Evolutionary conservation across 2,329 filamentous ascomycete species (phyloP).

Genomic region (Dactylellina cionopaga): DNA sequence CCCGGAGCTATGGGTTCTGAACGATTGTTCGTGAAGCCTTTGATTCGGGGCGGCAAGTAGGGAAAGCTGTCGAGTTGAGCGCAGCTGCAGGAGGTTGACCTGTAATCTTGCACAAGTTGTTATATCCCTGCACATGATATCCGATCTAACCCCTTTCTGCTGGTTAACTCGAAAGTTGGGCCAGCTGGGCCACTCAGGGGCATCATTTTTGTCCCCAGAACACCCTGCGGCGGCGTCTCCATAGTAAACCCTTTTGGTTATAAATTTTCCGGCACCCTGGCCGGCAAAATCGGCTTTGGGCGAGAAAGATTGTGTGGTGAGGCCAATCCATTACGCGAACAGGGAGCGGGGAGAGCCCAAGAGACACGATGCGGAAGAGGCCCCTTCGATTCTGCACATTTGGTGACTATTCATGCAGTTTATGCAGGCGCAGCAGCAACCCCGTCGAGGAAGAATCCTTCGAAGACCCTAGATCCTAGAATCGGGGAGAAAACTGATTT

Average conservation of each 20-base stretch:
- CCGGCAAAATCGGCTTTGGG: conserved; percentile 21
- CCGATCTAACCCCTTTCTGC: conserved; percentile 19
- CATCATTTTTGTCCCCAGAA: background rate
- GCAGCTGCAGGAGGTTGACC: conserved; percentile 40
- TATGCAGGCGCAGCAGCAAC: conserved; percentile 24
- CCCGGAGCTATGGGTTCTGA: background rate
- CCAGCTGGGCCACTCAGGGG: conserved; percentile 26
- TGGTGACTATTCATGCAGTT: conserved; percentile 15
- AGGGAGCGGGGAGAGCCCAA: no score
- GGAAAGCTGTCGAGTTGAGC: background rate
- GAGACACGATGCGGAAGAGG: no score
- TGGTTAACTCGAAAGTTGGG: background rate
- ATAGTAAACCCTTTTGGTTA: conserved; percentile 24
- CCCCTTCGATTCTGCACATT: conserved; percentile 30
- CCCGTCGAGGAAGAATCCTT: conserved; percentile 15
- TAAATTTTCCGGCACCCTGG: conserved; percentile 34
- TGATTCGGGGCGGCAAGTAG: conserved; percentile 18
- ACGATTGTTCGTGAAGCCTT: background rate
- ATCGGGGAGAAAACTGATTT: background rate
- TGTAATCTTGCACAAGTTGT: conserved; percentile 45
- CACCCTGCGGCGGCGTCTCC: conserved; percentile 1
- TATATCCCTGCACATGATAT: conserved; percentile 32
- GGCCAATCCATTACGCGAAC: no score
- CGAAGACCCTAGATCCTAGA: background rate
- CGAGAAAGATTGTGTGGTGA: conserved; percentile 9